Base-by-base conservation (phyloP, 306 rosid species). In the Cucumis melo region DNA sequence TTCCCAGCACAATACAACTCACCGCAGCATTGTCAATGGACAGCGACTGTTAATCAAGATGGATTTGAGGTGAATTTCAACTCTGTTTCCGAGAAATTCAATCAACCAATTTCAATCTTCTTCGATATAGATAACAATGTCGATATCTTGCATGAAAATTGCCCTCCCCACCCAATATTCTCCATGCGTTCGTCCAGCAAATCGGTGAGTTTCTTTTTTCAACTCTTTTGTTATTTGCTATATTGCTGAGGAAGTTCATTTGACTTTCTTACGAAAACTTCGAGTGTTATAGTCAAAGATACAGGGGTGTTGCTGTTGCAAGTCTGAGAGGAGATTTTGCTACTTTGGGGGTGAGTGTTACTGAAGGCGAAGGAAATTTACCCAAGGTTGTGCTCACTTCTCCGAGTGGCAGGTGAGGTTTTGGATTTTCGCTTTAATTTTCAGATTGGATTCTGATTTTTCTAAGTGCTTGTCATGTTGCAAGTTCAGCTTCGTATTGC, bases 321-420 rank as follows among this genome's bases (percentile, higher is more conserved):
- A 91, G 91, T 78, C 66, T 89, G 76, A 68, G 70, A 81, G 85
- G 78, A 79, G 85, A 86, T 60, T 44, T 27, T 54, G 62, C 85
- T 34, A 55, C 86, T 46, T 27, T 82, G 53, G 96, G 96, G 12
- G 92, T 89, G 64, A 81, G 63, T 70, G 20, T 91, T 61, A 86
- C 90, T 15, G 96, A 94, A 79, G 98, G 98, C 1, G 95, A 94
- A 54, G 98, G 92, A 5, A 90, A 87, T 32, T 85, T 94, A 41
- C 93, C 98, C 2, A 94, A 90, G 83, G 89, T 94, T 1, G 91
- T 94, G 36, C 87, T 91, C 62, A 83, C 91, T 76, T 90, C 97
- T 57, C 23, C 92, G 0, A 75, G 81, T 62, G 97, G 96, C 78
- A 90, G 98, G 98, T 90, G 68, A 57, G 90, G 83, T 8, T 19